A percentile compares a stretch with the other conserved stretches of the same genome.
Conservation (phyloP, 2,329 filamentous ascomycete genomes). For the Furcasterigmium furcatum region DNA sequence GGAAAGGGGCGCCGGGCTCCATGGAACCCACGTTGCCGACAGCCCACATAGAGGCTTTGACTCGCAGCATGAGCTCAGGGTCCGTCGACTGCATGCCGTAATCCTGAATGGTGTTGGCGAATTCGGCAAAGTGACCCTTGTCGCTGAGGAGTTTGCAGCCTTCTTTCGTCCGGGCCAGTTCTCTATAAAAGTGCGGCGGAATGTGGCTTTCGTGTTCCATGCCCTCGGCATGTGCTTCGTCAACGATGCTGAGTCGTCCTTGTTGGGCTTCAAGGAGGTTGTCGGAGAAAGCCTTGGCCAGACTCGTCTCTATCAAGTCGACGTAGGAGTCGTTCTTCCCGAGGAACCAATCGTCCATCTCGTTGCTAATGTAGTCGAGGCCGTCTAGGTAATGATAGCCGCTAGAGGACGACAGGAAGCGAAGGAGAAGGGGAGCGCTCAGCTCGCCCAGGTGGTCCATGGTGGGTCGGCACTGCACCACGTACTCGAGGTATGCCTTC, state of each 20-base stretch:
- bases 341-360: constrained; percentile 99
- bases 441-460: constrained; percentile 96
- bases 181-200: constrained; percentile 96
- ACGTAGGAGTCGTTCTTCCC: constrained; percentile 97
- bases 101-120: constrained; percentile 83
- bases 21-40: constrained; percentile 98
- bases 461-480: constrained; percentile 92
- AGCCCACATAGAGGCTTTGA: constrained; percentile 96
- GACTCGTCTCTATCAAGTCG: constrained; percentile 87
- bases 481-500: constrained; percentile 86
- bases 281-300: constrained; percentile 79
- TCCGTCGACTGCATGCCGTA: constrained; percentile 84
- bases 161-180: constrained; percentile 87
- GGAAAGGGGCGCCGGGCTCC: constrained; percentile 91
- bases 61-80: constrained; percentile 79
- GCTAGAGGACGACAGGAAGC: constrained; percentile 92
- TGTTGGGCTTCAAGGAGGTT: constrained; percentile 56
- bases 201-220: constrained; percentile 65
- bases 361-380: constrained; percentile 96
- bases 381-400: constrained; percentile 97
- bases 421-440: constrained; percentile 84
- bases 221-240: constrained; percentile 51
- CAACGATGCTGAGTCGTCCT: constrained; percentile 56
- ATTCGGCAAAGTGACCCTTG: constrained; percentile 96
- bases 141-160: constrained; percentile 86